Evolutionary conservation across 2,329 filamentous ascomycete genomes (phyloP).

Genomic region (Phialophora tarda): DNA sequence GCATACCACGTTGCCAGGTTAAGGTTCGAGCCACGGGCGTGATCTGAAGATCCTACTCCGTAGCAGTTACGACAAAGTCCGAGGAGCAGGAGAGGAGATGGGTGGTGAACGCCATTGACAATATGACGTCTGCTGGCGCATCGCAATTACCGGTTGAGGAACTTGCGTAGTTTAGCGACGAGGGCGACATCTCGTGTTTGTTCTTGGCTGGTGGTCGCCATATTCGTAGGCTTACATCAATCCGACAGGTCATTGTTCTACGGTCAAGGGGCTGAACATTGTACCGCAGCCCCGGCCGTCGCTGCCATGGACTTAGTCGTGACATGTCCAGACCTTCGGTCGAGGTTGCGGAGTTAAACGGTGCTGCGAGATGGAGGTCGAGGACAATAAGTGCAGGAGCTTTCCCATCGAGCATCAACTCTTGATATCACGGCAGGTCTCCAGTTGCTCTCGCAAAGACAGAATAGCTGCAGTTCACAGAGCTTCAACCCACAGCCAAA

Average conservation of each 20-base stretch:
- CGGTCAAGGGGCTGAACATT: background rate
- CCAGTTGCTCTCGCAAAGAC: background rate
- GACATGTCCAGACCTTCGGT: background rate
- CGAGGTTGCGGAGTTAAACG: slow-evolving; percentile 6
- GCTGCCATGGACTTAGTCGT: slow-evolving; percentile 2
- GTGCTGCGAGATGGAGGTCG: background rate
- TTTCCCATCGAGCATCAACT: background rate
- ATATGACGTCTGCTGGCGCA: background rate
- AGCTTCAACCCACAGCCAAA: background rate
- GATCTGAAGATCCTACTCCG: background rate
- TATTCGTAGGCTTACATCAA: background rate
- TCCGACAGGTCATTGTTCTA: background rate
- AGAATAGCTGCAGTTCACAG: background rate
- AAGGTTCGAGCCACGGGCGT: background rate
- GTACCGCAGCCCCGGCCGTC: background rate
- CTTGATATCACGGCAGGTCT: background rate
- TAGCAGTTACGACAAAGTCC: background rate
- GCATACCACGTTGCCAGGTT: background rate
- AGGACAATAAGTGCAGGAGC: background rate
- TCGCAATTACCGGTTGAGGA: background rate
- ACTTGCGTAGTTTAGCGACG: background rate
- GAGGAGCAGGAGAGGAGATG: background rate
- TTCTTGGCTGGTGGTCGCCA: background rate
- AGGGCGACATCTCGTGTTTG: background rate
- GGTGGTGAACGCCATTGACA: background rate